Base-by-base conservation (phyloP, 1,284 basidiomycete species). In the Marasmius sp. region DNA sequence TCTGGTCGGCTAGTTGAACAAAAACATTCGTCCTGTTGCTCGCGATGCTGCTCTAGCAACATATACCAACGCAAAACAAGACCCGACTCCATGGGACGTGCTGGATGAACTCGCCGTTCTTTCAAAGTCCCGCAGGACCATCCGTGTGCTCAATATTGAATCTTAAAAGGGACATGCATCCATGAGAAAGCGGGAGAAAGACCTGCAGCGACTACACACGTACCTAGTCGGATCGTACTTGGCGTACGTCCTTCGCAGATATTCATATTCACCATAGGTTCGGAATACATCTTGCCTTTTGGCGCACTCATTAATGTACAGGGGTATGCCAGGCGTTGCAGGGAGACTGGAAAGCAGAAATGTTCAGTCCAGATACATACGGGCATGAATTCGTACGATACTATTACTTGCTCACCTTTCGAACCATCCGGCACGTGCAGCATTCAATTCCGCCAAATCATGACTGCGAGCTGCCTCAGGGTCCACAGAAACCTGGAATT, bases 251-350 rank as follows among this genome's bases (percentile, higher is more conserved):
- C 45, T 36, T 47, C 57, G 57, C 53, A 61, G 38, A 37, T 49
- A 56, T 27, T 57, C 60, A 39, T 61, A 61, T 12, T 37, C 16
- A 14, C 33, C 41, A 50, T 61, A 61, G 27, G 60, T 61, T 36
- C 36, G 37, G 20, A 61, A 61, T 16, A 61, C 60, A 10, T 34
- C 27, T 34, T 61, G 60, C 37, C 38, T 39, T 27, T 20, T 41
- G 37, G 57, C 60, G 41, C 60, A 76, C 61, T 80, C 77, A 49
- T 75, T 65, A 3, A 65, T 37, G 36, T 54, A 60, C 9, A 65
- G 48, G 11, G 64, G 61, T 36, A 60, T 41, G 36, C 61, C 64
- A 33, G 61, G 58, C 6, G 54, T 41, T 22, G 33, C 52, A 8
- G 61, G 61, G 22, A 53, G 34, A 38, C 64, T 65, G 45, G 37